Conservation (phyloP, 1,139 yeast genomes). For the Taphrina sp. region DNA sequence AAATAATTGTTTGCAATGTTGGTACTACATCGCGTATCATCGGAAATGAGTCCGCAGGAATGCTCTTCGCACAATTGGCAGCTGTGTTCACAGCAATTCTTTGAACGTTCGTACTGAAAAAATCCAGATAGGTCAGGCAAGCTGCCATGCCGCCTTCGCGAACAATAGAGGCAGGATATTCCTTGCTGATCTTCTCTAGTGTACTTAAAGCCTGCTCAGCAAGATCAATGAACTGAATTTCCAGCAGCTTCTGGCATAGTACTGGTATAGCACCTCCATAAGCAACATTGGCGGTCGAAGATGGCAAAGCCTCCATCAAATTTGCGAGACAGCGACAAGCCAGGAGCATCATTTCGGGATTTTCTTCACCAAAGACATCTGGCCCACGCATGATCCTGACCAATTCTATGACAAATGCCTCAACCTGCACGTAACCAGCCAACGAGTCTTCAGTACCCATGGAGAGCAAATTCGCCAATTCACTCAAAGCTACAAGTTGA, state of each 20-base stretch:
- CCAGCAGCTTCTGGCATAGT: constrained; percentile 64
- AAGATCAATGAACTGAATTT: constrained; percentile 79
- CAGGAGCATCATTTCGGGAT: constrained; percentile 67
- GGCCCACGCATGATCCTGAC: constrained; percentile 57
- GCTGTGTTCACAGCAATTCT: constrained; percentile 75
- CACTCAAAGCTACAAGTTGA: constrained; percentile 48
- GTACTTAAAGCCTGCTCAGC: constrained; percentile 85
- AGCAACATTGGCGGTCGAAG: constrained; percentile 64
- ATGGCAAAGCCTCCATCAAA: constrained; percentile 71
- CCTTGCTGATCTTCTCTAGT: constrained; percentile 45
- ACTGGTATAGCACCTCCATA: constrained; percentile 65
- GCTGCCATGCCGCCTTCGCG: constrained; percentile 62
- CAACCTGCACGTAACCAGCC: constrained; percentile 55
- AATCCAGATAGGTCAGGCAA: constrained; percentile 74
- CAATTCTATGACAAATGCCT: constrained; percentile 56
- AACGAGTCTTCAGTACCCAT: constrained; percentile 45
- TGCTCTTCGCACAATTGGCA: constrained; percentile 65
- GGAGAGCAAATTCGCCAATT: constrained; percentile 45
- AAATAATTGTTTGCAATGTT: constrained; percentile 60
- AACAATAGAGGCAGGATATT: constrained; percentile 45
- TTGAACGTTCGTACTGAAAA: constrained; percentile 86
- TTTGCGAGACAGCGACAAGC: constrained; percentile 85
- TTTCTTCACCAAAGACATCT: constrained; percentile 49
- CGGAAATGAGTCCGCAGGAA: constrained; percentile 51
- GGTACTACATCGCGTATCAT: constrained; percentile 61